Evolutionary conservation across 1,284 basidiomycete species (phyloP).

Genomic region (Schizopora paradoxa): DNA sequence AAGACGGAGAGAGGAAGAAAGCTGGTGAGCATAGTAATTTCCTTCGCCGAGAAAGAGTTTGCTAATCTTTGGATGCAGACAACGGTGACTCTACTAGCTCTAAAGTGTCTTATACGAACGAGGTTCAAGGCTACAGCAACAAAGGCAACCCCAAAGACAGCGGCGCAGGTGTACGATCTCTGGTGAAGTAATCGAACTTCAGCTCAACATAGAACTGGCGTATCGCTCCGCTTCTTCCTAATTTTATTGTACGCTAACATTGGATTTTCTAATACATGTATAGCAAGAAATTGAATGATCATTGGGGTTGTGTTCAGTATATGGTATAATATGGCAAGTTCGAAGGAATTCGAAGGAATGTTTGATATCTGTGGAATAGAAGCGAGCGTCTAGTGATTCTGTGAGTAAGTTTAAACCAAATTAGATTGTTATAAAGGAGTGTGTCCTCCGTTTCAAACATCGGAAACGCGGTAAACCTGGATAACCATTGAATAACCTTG

Average conservation of each 20-base stretch:
- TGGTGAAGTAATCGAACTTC: conserved; percentile 31
- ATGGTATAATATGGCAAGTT: background rate
- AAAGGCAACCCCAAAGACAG: conserved; percentile 33
- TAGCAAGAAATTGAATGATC: background rate
- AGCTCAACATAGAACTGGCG: too few relatives aligned
- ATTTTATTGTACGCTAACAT: background rate
- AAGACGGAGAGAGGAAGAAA: too few relatives aligned
- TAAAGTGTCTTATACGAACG: conserved; percentile 32
- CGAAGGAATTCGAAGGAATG: background rate
- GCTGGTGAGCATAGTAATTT: too few relatives aligned
- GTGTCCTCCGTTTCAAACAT: conserved; percentile 31
- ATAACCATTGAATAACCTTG: background rate
- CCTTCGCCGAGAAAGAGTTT: conserved; percentile 32
- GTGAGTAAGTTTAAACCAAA: conserved; percentile 11
- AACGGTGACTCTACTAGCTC: background rate
- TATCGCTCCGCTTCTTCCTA: too few relatives aligned
- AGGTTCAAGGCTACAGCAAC: conserved; percentile 33
- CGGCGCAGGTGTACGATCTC: conserved; percentile 35
- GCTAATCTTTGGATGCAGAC: background rate
- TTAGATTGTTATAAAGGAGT: background rate
- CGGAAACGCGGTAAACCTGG: conserved; percentile 50
- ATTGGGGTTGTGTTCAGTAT: background rate
- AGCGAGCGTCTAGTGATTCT: conserved; percentile 1
- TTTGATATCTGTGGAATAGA: conserved; percentile 1
- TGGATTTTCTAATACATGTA: background rate